Evolutionary conservation across 176 grass and related monocot species (phyloP).

Genomic region (Metroxylon sagu): DNA sequence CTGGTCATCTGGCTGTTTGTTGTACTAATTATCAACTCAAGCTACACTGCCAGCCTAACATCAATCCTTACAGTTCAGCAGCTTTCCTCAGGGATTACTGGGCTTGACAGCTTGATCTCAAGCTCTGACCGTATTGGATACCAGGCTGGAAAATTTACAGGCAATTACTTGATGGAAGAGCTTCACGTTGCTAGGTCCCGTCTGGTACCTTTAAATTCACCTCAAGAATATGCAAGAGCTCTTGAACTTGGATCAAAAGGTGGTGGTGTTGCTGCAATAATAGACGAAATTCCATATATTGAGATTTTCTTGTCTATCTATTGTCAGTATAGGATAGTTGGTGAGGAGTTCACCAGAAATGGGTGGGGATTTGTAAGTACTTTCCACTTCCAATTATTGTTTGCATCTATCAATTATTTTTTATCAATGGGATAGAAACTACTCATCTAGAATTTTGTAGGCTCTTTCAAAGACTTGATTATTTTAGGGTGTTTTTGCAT

Average conservation of each 20-base stretch:
- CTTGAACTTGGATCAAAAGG: conserved; percentile 9
- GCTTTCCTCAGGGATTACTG: conserved; percentile 6
- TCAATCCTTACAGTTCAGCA: conserved; percentile 22
- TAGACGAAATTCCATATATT: conserved; percentile 14
- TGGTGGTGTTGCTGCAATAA: conserved; percentile 16
- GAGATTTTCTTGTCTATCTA: conserved; percentile 10
- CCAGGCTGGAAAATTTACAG: conserved; percentile 8
- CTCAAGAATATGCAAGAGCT: conserved; percentile 6
- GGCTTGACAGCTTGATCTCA: conserved; percentile 13
- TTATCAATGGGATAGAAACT: too few species aligned
- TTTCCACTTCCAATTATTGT: too few species aligned
- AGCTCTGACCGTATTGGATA: conserved; percentile 10
- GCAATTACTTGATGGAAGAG: conserved; percentile 16
- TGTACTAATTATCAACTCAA: conserved; percentile 14
- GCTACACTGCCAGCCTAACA: conserved; percentile 18
- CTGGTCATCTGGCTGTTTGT: conserved; percentile 20
- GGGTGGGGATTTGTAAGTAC: conserved; percentile 19
- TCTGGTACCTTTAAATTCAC: background rate
- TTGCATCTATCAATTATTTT: too few species aligned
- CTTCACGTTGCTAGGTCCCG: conserved; percentile 3
- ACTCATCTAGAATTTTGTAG: too few species aligned
- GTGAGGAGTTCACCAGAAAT: conserved; percentile 18
- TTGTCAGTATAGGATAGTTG: conserved; percentile 8
- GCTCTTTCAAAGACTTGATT: too few species aligned
- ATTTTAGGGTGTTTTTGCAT: too few species aligned